phyloP scores from a whole-genome alignment of 2,329 filamentous ascomycete genomes.

The Aspergillus luchuensis region DNA sequence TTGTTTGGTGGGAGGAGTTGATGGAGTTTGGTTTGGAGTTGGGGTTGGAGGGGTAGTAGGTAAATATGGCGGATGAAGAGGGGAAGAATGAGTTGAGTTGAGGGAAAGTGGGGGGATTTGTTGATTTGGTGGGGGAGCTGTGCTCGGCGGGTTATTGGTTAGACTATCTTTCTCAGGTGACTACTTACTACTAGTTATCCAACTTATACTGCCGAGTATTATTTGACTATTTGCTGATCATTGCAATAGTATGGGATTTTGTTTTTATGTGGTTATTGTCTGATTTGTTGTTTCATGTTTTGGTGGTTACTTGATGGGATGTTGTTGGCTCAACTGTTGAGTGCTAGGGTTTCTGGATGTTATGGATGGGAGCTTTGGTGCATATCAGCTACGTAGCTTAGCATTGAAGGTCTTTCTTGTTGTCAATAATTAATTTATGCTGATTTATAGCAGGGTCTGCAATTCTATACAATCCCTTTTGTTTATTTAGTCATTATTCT shows the following conservation, averaged over 20 bases:
- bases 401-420: no score
- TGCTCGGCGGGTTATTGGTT: background rate
- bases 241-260: background rate
- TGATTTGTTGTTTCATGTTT: no score
- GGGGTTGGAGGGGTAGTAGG: slow-evolving; percentile 3
- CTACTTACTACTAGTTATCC: background rate
- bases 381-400: no score
- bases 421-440: no score
- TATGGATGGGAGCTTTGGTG: no score
- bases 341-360: no score
- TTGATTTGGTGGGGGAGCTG: slow-evolving; percentile 6
- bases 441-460: fast-evolving
- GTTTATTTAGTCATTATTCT: no score
- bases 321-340: no score
- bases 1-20: slow-evolving; percentile 4
- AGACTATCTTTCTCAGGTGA: slow-evolving; percentile 10
- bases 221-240: no score
- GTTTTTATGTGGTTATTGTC: background rate
- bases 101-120: slow-evolving; percentile 3
- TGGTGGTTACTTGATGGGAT: no score
- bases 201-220: background rate
- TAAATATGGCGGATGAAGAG: slow-evolving; percentile 9
- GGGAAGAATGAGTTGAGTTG: slow-evolving; percentile 7
- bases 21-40: no score
- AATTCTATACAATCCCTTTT: no score